Evolutionary conservation across 139 green algal species (phyloP).

Genomic region (Penium margaritaceum): DNA sequence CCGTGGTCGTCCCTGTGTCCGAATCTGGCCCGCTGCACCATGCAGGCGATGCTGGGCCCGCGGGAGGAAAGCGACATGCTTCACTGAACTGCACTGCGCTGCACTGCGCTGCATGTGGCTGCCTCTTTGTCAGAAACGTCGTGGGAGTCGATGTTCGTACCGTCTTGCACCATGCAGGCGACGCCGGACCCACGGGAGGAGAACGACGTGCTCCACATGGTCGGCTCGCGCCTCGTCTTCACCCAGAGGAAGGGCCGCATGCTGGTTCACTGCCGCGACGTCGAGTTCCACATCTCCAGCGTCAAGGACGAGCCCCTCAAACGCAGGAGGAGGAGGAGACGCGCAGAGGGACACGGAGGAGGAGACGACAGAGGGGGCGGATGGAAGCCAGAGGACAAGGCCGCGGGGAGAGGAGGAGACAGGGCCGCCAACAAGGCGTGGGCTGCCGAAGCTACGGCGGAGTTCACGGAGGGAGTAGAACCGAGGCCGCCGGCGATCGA

Average conservation of each 20-base stretch:
- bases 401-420: too few relatives aligned
- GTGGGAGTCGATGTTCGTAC: too few relatives aligned
- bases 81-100: too few relatives aligned
- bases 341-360: neutral
- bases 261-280: neutral
- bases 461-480: too few relatives aligned
- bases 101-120: too few relatives aligned
- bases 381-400: neutral
- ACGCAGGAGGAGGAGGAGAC: too few relatives aligned
- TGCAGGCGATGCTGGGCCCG: conserved; percentile 32
- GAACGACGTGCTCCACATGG: conserved; percentile 25
- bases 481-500: conserved; percentile 15
- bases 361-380: neutral
- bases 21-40: too few relatives aligned
- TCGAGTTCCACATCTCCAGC: conserved; percentile 11
- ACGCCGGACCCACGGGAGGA: conserved; percentile 43
- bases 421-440: too few relatives aligned
- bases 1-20: too few relatives aligned
- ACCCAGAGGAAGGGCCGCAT: conserved; percentile 24
- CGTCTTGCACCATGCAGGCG: conserved; percentile 15
- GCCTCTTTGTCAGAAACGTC: too few relatives aligned
- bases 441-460: too few relatives aligned
- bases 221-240: conserved; percentile 15
- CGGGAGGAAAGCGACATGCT: conserved; percentile 38
- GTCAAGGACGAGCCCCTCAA: neutral